These are phyloP conservation scores for Viola odorata DNA, from an alignment of 345 rosid species.

Conservation along the genomic window DNA sequence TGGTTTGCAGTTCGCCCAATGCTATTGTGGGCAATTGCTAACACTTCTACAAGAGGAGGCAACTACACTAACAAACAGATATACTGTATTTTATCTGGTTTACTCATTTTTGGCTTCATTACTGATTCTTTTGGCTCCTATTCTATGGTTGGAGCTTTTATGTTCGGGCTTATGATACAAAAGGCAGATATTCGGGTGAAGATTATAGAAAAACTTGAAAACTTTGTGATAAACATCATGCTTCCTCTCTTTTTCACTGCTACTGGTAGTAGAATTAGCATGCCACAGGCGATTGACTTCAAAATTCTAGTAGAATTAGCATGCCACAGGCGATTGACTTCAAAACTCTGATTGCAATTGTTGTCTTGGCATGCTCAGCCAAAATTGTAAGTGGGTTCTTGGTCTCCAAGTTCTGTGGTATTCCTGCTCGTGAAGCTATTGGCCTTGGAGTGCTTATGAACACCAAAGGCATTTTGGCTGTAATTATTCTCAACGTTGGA, in stretches of 20 bases:
- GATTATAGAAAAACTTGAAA: neutral
- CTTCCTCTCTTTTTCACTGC: neutral
- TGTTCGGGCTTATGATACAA: neutral
- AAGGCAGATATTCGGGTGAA: neutral
- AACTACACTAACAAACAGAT: constrained; percentile 33
- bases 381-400: constrained; percentile 31
- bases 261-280: neutral
- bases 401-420: constrained; percentile 15
- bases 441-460: constrained; percentile 51
- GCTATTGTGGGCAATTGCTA: constrained; percentile 30
- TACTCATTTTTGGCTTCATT: neutral
- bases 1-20: constrained; percentile 36
- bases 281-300: neutral
- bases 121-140: constrained; percentile 1
- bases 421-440: constrained; percentile 27
- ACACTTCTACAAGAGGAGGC: constrained; percentile 22
- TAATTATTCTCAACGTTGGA: constrained; percentile 18
- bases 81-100: constrained; percentile 37
- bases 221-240: neutral
- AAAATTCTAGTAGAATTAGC: neutral
- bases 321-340: neutral
- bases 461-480: constrained; percentile 40
- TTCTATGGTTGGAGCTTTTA: neutral
- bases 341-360: neutral
- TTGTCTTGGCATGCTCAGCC: constrained; percentile 19